Base-by-base conservation (phyloP, 129 eudicot genomes). In the Lactuca saligna region DNA sequence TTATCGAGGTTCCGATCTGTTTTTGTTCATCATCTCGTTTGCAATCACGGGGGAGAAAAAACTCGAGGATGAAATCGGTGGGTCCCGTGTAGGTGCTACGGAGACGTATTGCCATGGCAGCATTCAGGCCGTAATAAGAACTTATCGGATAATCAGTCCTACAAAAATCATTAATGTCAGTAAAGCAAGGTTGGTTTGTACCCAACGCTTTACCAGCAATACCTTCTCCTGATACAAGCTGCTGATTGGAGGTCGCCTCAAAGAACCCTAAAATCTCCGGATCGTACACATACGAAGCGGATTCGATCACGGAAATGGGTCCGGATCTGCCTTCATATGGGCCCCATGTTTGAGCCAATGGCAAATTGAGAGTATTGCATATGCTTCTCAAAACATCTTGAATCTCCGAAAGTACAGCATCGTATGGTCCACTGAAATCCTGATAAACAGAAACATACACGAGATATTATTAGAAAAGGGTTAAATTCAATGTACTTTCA, bases 291-390 rank as follows among this genome's bases (percentile, higher is more conserved):
- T 83, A 83, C 54, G 84, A 83, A 78, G 88, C 88, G 13, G 92
- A 80, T 65, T 81, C 74, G 12, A 82, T 51, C 12, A 78, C 69
- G 35, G 85, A 86, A 56, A 82, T 69, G 44, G 83, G 70, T 73
- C 72, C 55, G 7, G 85, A 66, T 53, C 76, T 68, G 65, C 71
- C 73, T 74, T 38, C 37, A 61, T 72, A 68, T 59, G 81, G 65
- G 31, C 80, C 81, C 92, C 92, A 86, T 34, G 92, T 78, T 62
- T 83, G 88, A 71, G 84, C 88, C 65, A 86, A 69, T 29, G 92
- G 92, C 63, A 86, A 75, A 15, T 71, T 74, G 25, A 77, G 78
- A 0, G 76, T 50, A 48, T 83, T 74, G 58, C 88, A 83, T 60
- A 80, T 78, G 33, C 79, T 64, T 75, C 68, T 72, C 68, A 83